Evolutionary conservation across 2,329 filamentous ascomycete species (phyloP).

Genomic region (Cercospora janseana): DNA sequence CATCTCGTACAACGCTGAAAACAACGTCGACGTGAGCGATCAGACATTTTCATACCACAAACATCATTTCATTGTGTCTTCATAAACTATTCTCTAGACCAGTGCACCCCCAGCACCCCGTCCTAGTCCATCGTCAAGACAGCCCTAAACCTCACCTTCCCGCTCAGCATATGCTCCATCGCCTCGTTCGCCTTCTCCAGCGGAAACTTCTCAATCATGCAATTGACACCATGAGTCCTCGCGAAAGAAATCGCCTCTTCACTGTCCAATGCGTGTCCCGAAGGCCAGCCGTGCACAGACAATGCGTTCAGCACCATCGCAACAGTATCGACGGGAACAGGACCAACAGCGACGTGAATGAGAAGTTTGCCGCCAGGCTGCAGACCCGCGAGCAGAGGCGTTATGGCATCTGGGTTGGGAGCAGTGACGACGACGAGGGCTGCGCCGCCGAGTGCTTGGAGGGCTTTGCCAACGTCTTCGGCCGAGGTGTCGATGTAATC

Average conservation of each 20-base stretch:
- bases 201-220: constrained; percentile 55
- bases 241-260: constrained; percentile 56
- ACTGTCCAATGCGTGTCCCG: constrained; percentile 52
- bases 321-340: constrained; percentile 46
- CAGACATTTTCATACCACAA: too few relatives aligned
- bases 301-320: constrained; percentile 48
- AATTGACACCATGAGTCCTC: constrained; percentile 49
- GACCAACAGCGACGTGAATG: constrained; percentile 54
- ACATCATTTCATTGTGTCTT: too few relatives aligned
- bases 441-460: constrained; percentile 61
- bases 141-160: constrained; percentile 52
- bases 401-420: constrained; percentile 57
- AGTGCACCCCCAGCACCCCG: not conserved
- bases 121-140: constrained; percentile 51
- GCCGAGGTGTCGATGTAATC: constrained; percentile 57
- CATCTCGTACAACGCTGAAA: too few relatives aligned
- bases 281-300: constrained; percentile 54
- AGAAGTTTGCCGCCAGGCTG: constrained; percentile 58
- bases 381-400: constrained; percentile 55
- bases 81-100: not conserved
- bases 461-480: constrained; percentile 49
- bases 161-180: constrained; percentile 50
- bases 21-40: too few relatives aligned
- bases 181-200: constrained; percentile 53
- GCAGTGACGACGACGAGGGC: constrained; percentile 62